phyloP scores from a whole-genome alignment of 2,329 filamentous ascomycete genomes.

The Helminthosporium solani region DNA sequence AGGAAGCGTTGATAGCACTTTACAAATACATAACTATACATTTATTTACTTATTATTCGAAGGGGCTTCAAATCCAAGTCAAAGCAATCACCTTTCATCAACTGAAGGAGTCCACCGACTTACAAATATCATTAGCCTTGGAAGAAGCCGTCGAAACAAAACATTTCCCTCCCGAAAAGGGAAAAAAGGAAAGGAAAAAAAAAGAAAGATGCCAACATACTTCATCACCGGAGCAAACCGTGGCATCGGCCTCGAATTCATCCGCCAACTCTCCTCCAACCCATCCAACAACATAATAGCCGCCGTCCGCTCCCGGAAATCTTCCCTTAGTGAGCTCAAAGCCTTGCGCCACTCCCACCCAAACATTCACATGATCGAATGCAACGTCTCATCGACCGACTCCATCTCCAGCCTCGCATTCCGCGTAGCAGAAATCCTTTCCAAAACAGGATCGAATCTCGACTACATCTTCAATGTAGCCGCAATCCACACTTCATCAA shows the following conservation, averaged over 20 bases:
- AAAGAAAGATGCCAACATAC: constrained; percentile 28
- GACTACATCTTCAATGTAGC: constrained; percentile 47
- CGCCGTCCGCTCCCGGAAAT: constrained; percentile 39
- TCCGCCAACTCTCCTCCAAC: constrained; percentile 32
- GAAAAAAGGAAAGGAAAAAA: neutral
- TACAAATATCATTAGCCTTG: no score
- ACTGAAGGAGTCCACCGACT: no score
- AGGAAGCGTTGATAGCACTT: no score
- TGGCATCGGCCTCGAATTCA: constrained; percentile 35
- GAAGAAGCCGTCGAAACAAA: neutral
- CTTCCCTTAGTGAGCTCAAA: constrained; percentile 32
- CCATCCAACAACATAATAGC: constrained; percentile 43
- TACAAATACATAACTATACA: no score
- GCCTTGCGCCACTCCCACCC: constrained; percentile 16
- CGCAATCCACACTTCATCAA: constrained; percentile 43
- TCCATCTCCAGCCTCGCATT: constrained; percentile 38
- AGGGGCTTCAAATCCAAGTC: no score
- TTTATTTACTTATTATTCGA: no score
- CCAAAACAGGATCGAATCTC: constrained; percentile 41
- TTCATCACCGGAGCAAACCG: constrained; percentile 37
- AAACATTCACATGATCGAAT: constrained; percentile 45
- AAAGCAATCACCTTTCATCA: no score
- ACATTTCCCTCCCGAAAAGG: neutral
- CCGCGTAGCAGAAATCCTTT: constrained; percentile 37
- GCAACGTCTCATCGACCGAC: constrained; percentile 39